phyloP scores from a whole-genome alignment of 2,329 filamentous ascomycete species.

The Talaromyces amestolkiae region DNA sequence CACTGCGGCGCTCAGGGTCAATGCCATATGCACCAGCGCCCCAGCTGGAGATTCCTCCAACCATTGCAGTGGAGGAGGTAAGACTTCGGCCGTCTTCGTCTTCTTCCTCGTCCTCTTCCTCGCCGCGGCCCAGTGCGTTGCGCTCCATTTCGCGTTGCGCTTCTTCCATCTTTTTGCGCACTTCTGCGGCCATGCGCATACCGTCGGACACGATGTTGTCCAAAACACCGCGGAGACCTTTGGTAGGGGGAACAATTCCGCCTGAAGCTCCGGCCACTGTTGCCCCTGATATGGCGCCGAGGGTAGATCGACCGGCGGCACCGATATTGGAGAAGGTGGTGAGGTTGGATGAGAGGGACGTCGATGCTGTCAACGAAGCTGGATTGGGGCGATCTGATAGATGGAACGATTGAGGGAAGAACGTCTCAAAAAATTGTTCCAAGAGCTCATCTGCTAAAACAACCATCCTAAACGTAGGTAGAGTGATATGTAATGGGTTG shows the following conservation, averaged over 20 bases:
- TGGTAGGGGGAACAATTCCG: conserved; percentile 61
- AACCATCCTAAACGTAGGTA: conserved; percentile 98
- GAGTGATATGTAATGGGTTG: conserved; percentile 89
- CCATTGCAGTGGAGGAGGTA: conserved; percentile 28
- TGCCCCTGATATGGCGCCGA: conserved; percentile 33
- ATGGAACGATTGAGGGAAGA: conserved; percentile 89
- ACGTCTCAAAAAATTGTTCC: conserved; percentile 95
- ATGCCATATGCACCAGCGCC: conserved; percentile 47
- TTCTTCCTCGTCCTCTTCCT: conserved; percentile 69
- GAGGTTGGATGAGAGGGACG: conserved; percentile 64
- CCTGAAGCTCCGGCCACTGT: conserved; percentile 52
- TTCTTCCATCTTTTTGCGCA: conserved; percentile 89
- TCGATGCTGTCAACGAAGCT: conserved; percentile 43
- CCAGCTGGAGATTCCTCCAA: conserved; percentile 38
- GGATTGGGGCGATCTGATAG: conserved; percentile 65
- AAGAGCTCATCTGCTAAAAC: conserved; percentile 92
- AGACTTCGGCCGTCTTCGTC: conserved; percentile 54
- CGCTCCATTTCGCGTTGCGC: conserved; percentile 88
- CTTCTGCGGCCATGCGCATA: conserved; percentile 92
- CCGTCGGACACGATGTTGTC: conserved; percentile 98
- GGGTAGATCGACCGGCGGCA: conserved; percentile 41
- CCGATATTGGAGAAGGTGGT: conserved; percentile 80
- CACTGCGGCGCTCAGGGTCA: conserved; percentile 62
- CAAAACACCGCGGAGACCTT: conserved; percentile 84
- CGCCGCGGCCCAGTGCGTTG: conserved; percentile 66